phyloP scores from a whole-genome alignment of 768 basidiomycete species.

The Clitopilus hobsonii region DNA sequence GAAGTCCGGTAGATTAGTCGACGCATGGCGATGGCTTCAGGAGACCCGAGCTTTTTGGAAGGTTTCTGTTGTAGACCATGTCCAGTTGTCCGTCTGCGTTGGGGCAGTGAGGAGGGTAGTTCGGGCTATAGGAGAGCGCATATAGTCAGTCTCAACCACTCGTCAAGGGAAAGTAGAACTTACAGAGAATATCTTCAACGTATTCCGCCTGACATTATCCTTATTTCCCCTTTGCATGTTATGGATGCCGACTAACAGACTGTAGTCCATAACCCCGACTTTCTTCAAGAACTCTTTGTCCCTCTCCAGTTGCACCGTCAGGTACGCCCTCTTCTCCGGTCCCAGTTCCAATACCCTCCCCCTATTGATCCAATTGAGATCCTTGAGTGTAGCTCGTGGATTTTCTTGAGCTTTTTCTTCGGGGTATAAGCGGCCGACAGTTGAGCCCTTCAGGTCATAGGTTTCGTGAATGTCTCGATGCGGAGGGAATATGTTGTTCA shows the following conservation, averaged over 20 bases:
- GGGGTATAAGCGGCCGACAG: conserved; percentile 82
- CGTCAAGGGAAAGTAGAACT: conserved; percentile 21
- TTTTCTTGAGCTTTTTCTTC: conserved; percentile 80
- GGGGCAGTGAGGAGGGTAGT: conserved; percentile 41
- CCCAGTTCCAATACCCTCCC: conserved; percentile 80
- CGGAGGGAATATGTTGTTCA: conserved; percentile 99
- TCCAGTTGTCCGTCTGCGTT: conserved; percentile 47
- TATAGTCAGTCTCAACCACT: not conserved
- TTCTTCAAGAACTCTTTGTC: conserved; percentile 83
- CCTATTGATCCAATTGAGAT: conserved; percentile 93
- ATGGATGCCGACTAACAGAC: conserved; percentile 90
- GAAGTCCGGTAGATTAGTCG: conserved; percentile 75
- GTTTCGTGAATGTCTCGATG: conserved; percentile 98
- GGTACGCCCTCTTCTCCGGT: conserved; percentile 87
- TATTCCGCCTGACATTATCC: conserved; percentile 88
- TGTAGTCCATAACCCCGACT: conserved; percentile 95
- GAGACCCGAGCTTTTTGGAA: conserved; percentile 44
- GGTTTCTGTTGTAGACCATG: conserved; percentile 10
- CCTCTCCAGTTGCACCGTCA: conserved; percentile 86
- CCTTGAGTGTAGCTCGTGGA: conserved; percentile 88
- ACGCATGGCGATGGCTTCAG: conserved; percentile 81
- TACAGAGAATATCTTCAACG: conserved; percentile 89
- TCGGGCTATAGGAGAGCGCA: conserved; percentile 48
- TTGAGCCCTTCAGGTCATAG: conserved; percentile 94
- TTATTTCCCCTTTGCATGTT: conserved; percentile 85